Percentiles rank a stretch among this genome's conserved stretches.
These are phyloP conservation scores for Phyllosticta citribraziliensis DNA, from an alignment of 2,329 filamentous ascomycete species.

Conservation along the genomic window DNA sequence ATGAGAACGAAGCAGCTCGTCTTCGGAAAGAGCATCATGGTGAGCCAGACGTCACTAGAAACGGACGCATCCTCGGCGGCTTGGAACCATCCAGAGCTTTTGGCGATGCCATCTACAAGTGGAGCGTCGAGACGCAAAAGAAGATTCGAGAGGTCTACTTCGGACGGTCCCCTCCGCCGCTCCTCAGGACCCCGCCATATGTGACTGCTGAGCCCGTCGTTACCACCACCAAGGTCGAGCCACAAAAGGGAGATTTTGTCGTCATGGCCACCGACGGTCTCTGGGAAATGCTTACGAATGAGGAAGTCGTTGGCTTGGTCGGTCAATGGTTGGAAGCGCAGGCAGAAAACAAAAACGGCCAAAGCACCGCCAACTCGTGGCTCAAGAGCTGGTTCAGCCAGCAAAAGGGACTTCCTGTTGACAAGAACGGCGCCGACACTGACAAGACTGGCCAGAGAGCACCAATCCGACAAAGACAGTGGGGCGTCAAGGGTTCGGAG, in stretches of 20 bases:
- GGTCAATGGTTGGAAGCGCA: constrained; percentile 93
- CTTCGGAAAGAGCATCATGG: constrained; percentile 80
- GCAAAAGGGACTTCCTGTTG: constrained; percentile 61
- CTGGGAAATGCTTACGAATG: constrained; percentile 99
- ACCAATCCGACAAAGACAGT: constrained; percentile 83
- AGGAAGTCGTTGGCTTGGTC: constrained; percentile 92
- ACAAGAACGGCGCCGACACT: constrained; percentile 44
- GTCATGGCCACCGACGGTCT: constrained; percentile 94
- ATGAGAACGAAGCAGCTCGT: constrained; percentile 71
- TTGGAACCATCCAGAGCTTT: constrained; percentile 91
- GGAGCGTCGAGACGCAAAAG: constrained; percentile 75
- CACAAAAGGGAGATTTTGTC: constrained; percentile 84
- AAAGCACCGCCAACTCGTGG: constrained; percentile 46
- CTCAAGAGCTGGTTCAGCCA: constrained; percentile 58
- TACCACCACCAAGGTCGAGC: constrained; percentile 84
- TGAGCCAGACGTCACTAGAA: constrained; percentile 76
- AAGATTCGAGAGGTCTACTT: constrained; percentile 82
- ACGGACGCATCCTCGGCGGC: constrained; percentile 83
- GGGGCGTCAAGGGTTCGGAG: constrained; percentile 66
- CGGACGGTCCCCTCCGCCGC: constrained; percentile 63
- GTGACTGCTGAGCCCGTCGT: constrained; percentile 94
- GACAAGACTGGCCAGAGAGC: constrained; percentile 63
- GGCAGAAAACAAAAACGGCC: constrained; percentile 21
- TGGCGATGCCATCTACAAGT: constrained; percentile 95
- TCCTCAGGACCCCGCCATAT: constrained; percentile 86